Percentiles rank a stretch among this genome's conserved stretches.
Conservation (phyloP, 768 basidiomycete genomes). For the Boletus pseudopeckii region DNA sequence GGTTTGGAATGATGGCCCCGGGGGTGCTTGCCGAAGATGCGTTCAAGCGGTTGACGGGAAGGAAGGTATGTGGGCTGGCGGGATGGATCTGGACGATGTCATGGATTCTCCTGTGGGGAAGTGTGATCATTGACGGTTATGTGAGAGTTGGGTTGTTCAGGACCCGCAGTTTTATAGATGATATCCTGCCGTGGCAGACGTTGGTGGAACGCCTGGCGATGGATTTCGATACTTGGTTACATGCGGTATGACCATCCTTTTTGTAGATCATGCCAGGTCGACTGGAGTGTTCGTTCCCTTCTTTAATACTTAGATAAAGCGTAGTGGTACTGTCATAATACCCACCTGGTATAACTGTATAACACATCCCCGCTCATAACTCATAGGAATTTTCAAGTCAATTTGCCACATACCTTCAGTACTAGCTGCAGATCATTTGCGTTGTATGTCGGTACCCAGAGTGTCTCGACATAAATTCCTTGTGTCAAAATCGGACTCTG, state of each 20-base stretch:
- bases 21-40: slow-evolving; percentile 44
- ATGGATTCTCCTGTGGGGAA: slow-evolving; percentile 27
- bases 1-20: slow-evolving; percentile 54
- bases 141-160: slow-evolving; percentile 13
- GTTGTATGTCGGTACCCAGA: too few species aligned
- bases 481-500: too few species aligned
- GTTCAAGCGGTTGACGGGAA: slow-evolving; percentile 23
- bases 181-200: background rate
- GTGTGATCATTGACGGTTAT: slow-evolving; percentile 20
- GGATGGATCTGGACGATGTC: slow-evolving; percentile 37
- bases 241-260: background rate
- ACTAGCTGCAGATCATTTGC: too few species aligned
- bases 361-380: too few species aligned
- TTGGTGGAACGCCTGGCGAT: background rate
- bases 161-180: background rate
- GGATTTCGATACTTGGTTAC: background rate
- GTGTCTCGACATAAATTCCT: too few species aligned
- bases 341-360: too few species aligned
- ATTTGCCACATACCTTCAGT: too few species aligned
- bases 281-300: background rate
- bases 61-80: slow-evolving; percentile 24
- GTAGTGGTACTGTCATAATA: too few species aligned
- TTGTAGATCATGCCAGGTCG: background rate
- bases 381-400: too few species aligned
- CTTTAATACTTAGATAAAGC: too few species aligned